These are phyloP conservation scores for Lachnellula subtilissima DNA, from an alignment of 2,329 filamentous ascomycete species.

Conservation along the genomic window DNA sequence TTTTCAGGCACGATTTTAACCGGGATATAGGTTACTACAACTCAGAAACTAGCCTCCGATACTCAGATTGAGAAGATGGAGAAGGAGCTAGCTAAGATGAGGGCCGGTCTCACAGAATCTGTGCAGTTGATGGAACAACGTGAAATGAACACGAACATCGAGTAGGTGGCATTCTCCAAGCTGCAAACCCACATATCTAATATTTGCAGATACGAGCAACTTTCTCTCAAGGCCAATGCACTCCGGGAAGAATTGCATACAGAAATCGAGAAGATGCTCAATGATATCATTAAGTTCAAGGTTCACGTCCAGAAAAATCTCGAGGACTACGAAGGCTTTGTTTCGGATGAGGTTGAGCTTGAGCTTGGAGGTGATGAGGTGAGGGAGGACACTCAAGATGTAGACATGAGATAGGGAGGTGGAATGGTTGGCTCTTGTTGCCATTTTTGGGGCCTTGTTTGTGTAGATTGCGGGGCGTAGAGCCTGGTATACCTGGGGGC, in stretches of 20 bases:
- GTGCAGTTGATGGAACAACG: conserved; percentile 90
- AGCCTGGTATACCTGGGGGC: not conserved
- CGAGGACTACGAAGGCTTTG: conserved; percentile 91
- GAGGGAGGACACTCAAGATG: conserved; percentile 47
- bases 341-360: conserved; percentile 86
- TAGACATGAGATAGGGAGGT: conserved; percentile 37
- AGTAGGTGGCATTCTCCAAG: conserved; percentile 50
- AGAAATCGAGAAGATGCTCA: conserved; percentile 90
- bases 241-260: conserved; percentile 97
- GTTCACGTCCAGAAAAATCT: conserved; percentile 90
- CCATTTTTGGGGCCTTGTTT: conserved; percentile 3
- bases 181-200: conserved; percentile 12
- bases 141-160: conserved; percentile 94
- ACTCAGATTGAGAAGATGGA: conserved; percentile 98
- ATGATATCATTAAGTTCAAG: conserved; percentile 98
- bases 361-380: conserved; percentile 63
- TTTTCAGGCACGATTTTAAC: conserved; percentile 8
- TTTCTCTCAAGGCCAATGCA: conserved; percentile 76
- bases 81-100: conserved; percentile 93
- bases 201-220: conserved; percentile 71
- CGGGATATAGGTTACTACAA: conserved; percentile 53
- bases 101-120: conserved; percentile 74
- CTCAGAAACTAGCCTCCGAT: conserved; percentile 83
- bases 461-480: conserved; percentile 5
- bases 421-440: not conserved